phyloP scores from a whole-genome alignment of 768 basidiomycete genomes.

The Lyophyllum semitale region DNA sequence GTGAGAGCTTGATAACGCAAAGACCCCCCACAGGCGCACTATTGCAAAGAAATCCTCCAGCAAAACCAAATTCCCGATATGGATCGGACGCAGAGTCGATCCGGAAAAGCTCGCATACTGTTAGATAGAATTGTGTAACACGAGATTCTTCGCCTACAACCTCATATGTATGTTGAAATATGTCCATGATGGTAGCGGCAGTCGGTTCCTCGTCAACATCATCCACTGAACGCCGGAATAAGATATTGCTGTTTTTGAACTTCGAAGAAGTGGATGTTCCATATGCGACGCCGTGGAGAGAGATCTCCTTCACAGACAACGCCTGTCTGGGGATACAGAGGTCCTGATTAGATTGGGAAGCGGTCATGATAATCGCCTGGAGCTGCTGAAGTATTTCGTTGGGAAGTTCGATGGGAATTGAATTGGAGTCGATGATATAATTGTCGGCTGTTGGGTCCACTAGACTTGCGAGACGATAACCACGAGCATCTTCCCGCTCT shows the following conservation, averaged over 20 bases:
- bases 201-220: not conserved
- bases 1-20: not conserved
- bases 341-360: not conserved
- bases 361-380: not conserved
- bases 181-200: not conserved
- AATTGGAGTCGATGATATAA: constrained; percentile 3
- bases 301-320: constrained; percentile 4
- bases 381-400: not conserved
- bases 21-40: not conserved
- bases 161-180: constrained; percentile 1
- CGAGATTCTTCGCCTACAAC: not conserved
- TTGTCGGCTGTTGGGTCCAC: constrained; percentile 5
- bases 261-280: not conserved
- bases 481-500: constrained; percentile 6
- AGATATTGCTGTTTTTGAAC: constrained; percentile 1
- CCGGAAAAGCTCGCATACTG: not conserved
- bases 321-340: not conserved
- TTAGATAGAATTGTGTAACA: not conserved
- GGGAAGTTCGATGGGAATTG: constrained; percentile 1
- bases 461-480: constrained; percentile 11
- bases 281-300: no score
- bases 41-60: constrained; percentile 13
- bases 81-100: constrained; percentile 7
- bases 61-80: constrained; percentile 14
- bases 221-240: not conserved